Evolutionary conservation across 495 filamentous ascomycete genomes (phyloP), one percentile per base, ranked within the genome.

Genomic region (Penicillium argentinense): DNA sequence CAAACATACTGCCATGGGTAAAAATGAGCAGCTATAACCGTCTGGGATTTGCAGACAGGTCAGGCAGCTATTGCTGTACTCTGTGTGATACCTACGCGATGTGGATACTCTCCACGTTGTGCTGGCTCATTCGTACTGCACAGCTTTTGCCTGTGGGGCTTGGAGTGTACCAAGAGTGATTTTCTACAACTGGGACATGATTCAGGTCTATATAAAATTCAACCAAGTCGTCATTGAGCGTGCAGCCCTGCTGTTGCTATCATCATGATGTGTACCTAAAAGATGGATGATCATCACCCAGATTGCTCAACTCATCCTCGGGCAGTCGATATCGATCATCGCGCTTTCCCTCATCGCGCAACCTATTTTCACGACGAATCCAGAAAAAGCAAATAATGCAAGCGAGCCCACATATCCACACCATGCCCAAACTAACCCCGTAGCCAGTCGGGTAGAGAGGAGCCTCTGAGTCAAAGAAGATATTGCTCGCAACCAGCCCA

Each of bases 281-380:
- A 18, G 64, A 64, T 5, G 80, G 81, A 64, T 82, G 77, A 42
- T 76, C 78, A 54, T 85, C 82, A 0, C 80, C 81, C 42, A 83
- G 64, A 50, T 84, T 84, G 45, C 74, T 63, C 23, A 68, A 49
- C 53, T 77, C 72, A 32, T 82, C 71, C 42, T 53, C 46, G 0
- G 71, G 65, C 25, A 64, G 59, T 24, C 42, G 50, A 33, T 77
- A 67, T 51, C 73, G 63, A 52, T 68, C 43, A 58, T 86, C 75
- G 34, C 78, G 69, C 56, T 76, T 68, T 0, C 79, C 80, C 21
- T 66, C 41, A 8, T 78, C 73, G n/a, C 73, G 75, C 64, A 74
- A 67, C 52, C 69, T 68, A 51, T 82, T 80, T 62, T 85, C 81
- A 18, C 68, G 59, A 12, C 70, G 49, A 41, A 80, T 53, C 13